Evolutionary conservation across 805 yeast species (phyloP), one percentile per base, ranked within the genome.

Genomic region (Candida quercuum): DNA sequence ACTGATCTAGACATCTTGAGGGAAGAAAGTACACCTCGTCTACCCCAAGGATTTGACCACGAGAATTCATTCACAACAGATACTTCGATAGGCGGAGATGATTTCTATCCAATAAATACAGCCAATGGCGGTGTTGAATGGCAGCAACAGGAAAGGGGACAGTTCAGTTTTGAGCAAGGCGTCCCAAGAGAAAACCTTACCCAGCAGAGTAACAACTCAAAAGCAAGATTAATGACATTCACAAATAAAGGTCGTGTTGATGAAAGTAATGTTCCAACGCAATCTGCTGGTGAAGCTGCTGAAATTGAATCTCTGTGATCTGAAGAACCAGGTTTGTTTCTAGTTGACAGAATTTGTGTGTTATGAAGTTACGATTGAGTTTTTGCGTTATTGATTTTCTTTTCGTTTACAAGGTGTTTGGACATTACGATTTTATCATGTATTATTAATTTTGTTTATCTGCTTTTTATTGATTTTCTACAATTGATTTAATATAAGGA

Each of bases 171-270:
- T 19, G 69, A 66, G 21, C 32, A 34, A 12, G 39, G 30, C 23
- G 46, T 49, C 28, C 46, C 46, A 21, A 43, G 47, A 15, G 52
- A 56, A 22, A 45, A 47, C 25, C 49, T 53, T n/a, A 59, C 59
- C 28, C 47, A 31, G 18, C 35, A 41, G 3, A 18, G 34, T 7
- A 41, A 36, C 28, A 16, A 31, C 3, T 38, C 53, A 2, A 54
- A 59, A 26, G 71, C 69, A 17, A 59, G 63, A 39, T 42, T 68
- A 35, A 66, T 60, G 11, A 59, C 57, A 24, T 54, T 66, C 32
- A 54, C 55, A 15, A 52, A 63, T 39, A 56, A 51, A 27, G 58
- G 63, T 28, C 56, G 56, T 21, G 59, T 61, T 19, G 53, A 57
- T 35, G 52, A 60, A 16, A 63, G 56, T 7, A 56, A 52, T 21